Evolutionary conservation across 352 stramenopile species (phyloP).

Genomic region (Phytopythium montanum): DNA sequence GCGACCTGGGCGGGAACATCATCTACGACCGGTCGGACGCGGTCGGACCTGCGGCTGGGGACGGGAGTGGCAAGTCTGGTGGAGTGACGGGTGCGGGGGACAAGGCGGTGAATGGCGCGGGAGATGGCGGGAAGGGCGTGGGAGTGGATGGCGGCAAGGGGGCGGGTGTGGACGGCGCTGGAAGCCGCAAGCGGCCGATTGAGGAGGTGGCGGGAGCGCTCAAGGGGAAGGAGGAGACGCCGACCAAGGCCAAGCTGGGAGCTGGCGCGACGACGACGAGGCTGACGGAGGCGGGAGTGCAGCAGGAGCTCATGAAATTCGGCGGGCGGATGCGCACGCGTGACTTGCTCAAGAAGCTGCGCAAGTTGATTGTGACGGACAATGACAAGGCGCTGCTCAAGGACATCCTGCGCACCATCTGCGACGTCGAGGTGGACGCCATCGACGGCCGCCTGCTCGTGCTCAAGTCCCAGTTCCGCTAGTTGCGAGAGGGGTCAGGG

Average conservation of each 20-base stretch:
- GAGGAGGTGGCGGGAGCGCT: neutral
- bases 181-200: neutral
- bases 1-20: constrained; percentile 77
- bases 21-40: constrained; percentile 56
- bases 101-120: constrained; percentile 17
- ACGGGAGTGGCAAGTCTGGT: constrained; percentile 17
- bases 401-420: constrained; percentile 86
- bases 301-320: constrained; percentile 82
- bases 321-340: constrained; percentile 78
- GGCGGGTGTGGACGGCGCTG: neutral
- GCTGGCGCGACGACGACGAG: constrained; percentile 29
- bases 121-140: constrained; percentile 29
- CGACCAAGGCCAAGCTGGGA: constrained; percentile 37
- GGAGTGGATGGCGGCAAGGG: constrained; percentile 20
- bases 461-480: constrained; percentile 87
- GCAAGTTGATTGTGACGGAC: constrained; percentile 78
- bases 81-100: constrained; percentile 13
- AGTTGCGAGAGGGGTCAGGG: constrained; percentile 10
- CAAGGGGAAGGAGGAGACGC: constrained; percentile 40
- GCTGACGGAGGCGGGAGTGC: constrained; percentile 76
- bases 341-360: constrained; percentile 75
- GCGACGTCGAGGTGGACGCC: constrained; percentile 79
- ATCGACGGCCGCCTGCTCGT: constrained; percentile 81
- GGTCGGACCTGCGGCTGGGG: constrained; percentile 3
- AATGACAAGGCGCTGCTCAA: constrained; percentile 82